A percentile compares a stretch with the other conserved stretches of the same genome.
These are phyloP conservation scores for Phytophthora megakarya DNA, from an alignment of 352 stramenopile genomes.

Conservation along the genomic window DNA sequence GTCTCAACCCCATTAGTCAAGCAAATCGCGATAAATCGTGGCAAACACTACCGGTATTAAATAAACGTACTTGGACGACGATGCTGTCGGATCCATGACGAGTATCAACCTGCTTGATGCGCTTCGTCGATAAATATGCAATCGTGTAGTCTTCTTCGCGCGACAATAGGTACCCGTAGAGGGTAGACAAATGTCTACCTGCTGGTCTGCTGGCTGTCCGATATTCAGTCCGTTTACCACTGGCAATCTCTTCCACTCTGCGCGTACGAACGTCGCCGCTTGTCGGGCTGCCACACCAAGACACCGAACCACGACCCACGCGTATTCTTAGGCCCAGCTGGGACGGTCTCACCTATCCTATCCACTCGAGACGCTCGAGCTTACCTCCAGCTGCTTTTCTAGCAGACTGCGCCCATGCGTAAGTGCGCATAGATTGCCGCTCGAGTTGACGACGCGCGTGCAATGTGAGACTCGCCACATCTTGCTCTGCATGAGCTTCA, in stretches of 20 bases:
- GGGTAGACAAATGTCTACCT: slow-evolving; percentile 2
- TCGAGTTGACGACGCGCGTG: slow-evolving; percentile 26
- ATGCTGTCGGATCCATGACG: slow-evolving; percentile 27
- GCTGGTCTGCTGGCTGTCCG: slow-evolving; percentile 25
- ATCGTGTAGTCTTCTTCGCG: slow-evolving; percentile 1
- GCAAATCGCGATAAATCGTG: background rate
- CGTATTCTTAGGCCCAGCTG: slow-evolving; percentile 36
- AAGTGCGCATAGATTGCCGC: slow-evolving; percentile 24
- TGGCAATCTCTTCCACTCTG: slow-evolving; percentile 22
- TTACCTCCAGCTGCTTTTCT: slow-evolving; percentile 30
- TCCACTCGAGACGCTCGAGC: background rate
- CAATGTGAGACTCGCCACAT: background rate
- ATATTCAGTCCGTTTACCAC: slow-evolving; percentile 21
- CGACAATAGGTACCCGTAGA: slow-evolving; percentile 16
- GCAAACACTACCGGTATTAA: too few species aligned
- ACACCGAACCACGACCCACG: slow-evolving; percentile 22
- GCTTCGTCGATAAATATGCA: slow-evolving; percentile 22
- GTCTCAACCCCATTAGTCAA: background rate
- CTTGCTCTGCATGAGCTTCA: background rate
- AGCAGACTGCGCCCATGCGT: slow-evolving; percentile 25
- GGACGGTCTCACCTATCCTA: slow-evolving; percentile 12
- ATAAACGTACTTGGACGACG: slow-evolving; percentile 31
- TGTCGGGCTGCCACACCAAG: slow-evolving; percentile 16
- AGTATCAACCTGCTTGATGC: slow-evolving; percentile 2
- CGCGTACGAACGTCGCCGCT: slow-evolving; percentile 11